Conservation (phyloP, 2,329 filamentous ascomycete species). For the Alternaria triticina region DNA sequence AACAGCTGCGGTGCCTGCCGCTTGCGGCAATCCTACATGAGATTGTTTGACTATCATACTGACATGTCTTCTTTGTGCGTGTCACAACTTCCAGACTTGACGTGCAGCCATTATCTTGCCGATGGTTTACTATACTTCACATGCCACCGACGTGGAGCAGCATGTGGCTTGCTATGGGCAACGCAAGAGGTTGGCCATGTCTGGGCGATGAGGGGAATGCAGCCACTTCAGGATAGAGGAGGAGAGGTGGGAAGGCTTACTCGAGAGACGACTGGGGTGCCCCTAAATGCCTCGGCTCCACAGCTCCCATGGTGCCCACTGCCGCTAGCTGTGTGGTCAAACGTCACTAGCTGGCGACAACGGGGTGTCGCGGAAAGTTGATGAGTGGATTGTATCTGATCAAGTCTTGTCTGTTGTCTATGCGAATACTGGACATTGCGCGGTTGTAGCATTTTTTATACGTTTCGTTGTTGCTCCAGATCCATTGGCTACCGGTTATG, state of each 20-base stretch:
- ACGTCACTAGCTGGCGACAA: conserved; percentile 6
- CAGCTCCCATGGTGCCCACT: conserved; percentile 1
- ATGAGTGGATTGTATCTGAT: neutral
- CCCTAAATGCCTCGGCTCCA: conserved; percentile 17
- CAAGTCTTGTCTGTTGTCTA: neutral
- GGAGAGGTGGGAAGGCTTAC: neutral
- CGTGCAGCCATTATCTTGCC: neutral
- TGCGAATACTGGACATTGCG: neutral
- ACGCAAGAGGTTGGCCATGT: neutral
- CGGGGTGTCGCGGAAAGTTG: neutral
- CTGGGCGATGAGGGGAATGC: conserved; percentile 12
- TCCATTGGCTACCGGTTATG: neutral
- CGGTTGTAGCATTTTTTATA: neutral
- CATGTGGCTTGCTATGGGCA: neutral
- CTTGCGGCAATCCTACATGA: conserved; percentile 20
- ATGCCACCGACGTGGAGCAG: neutral
- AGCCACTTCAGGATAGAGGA: neutral
- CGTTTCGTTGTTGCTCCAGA: neutral
- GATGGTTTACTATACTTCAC: conserved; percentile 1
- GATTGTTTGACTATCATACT: conserved; percentile 6
- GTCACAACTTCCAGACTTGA: neutral
- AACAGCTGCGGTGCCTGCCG: conserved; percentile 23
- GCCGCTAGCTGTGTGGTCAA: conserved; percentile 2
- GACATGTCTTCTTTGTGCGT: conserved; percentile 26
- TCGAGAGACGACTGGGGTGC: neutral